A percentile compares a stretch with the other conserved stretches of the same genome.
These are phyloP conservation scores for Arachnomyces sp. DNA, from an alignment of 2,329 filamentous ascomycete species.

Conservation along the genomic window DNA sequence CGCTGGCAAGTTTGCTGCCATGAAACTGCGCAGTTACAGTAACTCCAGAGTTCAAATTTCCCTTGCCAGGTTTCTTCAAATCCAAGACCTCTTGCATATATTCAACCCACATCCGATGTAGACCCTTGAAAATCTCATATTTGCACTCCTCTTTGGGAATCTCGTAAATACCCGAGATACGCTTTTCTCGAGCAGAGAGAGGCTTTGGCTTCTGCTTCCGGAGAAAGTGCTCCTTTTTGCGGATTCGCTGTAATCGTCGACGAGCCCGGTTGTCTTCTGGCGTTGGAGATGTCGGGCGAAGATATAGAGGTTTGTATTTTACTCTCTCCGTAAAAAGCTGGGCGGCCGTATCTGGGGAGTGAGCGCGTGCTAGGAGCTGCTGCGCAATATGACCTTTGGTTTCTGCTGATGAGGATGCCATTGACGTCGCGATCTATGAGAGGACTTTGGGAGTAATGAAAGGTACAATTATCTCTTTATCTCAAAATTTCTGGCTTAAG, in stretches of 20 bases:
- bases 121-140: constrained; percentile 67
- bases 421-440: too few species aligned
- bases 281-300: constrained; percentile 67
- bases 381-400: constrained; percentile 44
- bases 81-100: constrained; percentile 81
- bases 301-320: constrained; percentile 69
- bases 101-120: constrained; percentile 72
- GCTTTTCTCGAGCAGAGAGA: constrained; percentile 71
- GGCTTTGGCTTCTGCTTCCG: constrained; percentile 54
- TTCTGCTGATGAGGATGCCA: constrained; percentile 12
- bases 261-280: constrained; percentile 45
- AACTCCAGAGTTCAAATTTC: constrained; percentile 28
- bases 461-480: constrained; percentile 1
- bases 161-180: constrained; percentile 64
- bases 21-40: constrained; percentile 44
- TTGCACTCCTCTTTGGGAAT: constrained; percentile 61
- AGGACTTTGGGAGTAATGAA: background rate
- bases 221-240: constrained; percentile 39
- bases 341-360: constrained; percentile 63
- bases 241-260: constrained; percentile 45
- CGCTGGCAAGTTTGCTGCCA: constrained; percentile 62
- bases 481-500: too few species aligned
- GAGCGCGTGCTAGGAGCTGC: constrained; percentile 66
- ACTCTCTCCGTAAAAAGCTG: constrained; percentile 77
- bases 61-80: constrained; percentile 32